Base-by-base conservation (phyloP, 768 basidiomycete genomes). In the Sarcodon sp. region DNA sequence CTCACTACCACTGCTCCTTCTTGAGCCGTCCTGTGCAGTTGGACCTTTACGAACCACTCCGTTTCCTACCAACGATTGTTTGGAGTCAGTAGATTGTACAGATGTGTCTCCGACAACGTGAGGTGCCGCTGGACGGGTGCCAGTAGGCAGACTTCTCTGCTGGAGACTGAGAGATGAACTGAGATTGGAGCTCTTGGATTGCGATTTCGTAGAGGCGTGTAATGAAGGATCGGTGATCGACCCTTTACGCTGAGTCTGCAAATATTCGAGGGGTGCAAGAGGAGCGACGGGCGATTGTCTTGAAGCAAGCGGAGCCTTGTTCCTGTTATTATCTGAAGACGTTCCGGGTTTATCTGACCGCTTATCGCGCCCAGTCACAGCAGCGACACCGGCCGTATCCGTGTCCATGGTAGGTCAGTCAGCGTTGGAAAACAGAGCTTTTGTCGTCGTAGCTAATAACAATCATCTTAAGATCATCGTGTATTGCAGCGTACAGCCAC, bases 171-270 rank as follows among this genome's bases (percentile, higher is more conserved):
- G 58, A 54, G 51, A 50, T 34, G 57, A 27, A 27, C 21, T 27
- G 21, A 27, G 21, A 27, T 27, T 2, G 21, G 21, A 51, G 53
- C 37, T 46, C 48, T 48, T 52, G 39, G 34, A 50, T 46, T 44
- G 60, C 50, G 51, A 55, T 47, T 50, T 50, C 0, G 64, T 61
- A 4, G 70, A 63, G 50, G 80, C 79, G 64, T 86, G 83, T 45
- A 87, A 71, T 37, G 81, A 80, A 3, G 86, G 86, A 68, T 89
- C 87, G 7, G 86, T 86, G 59, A 87, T 82, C 1, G 87, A 88
- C 50, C 84, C 84, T 50, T 85, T 68, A n/a, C 86, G 76, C 59
- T 87, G 87, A 47, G 75, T 85, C 61, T 87, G 85, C 21, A 87
- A 73, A 60, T 75, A 80, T 60, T 87, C 81, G 57, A 88, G 77